Base-by-base conservation (phyloP, 345 rosid genomes). In the Rhodamnia rubescens region DNA sequence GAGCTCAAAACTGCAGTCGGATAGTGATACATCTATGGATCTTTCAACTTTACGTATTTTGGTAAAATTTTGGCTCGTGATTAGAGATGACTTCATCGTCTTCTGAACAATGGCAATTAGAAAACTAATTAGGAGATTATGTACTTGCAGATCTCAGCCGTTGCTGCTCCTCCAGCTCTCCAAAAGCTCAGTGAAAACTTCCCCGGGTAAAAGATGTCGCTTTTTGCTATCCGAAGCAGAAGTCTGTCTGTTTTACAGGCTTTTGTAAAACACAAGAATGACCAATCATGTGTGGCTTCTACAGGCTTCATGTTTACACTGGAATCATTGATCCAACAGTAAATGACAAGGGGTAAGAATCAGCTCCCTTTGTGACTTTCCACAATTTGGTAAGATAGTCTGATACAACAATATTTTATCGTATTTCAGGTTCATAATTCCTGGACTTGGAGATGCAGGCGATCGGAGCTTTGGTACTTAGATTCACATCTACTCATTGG, bases 371-470 rank as follows among this genome's bases (percentile, higher is more conserved):
- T 61, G 29, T 15, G 24, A 61, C n/a, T 3, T 11, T 5, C 52
- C 61, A 78, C 47, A 69, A 18, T 36, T 69, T 9, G 47, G 1
- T 69, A 36, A 12, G 13, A 18, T 36, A 69, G 47, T 36, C 47
- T 44, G 10, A 9, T 36, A 18, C 24, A 36, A 36, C 26, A 36
- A 36, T 69, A 36, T 36, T 24, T 69, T 69, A 36, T 36, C 26
- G 3, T 69, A 18, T 88, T 80, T 53, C 92, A 96, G 98, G 87
- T 96, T 91, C 88, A 97, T 97, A 74, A 85, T 97, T 85, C 99
- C 99, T n/a, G 99, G 99, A 57, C 98, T 97, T 64, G 99, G 99
- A 89, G 99, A 97, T 87, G 98, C 98, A 7, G 99, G 99, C 52
- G 98, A 97, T 88, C 97, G 99, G 36, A 94, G 97, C 92, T 97